Percentiles rank a stretch among this genome's conserved stretches.
Evolutionary conservation across 2,329 filamentous ascomycete species (phyloP).

Genomic region (Diplodia scrobiculata): DNA sequence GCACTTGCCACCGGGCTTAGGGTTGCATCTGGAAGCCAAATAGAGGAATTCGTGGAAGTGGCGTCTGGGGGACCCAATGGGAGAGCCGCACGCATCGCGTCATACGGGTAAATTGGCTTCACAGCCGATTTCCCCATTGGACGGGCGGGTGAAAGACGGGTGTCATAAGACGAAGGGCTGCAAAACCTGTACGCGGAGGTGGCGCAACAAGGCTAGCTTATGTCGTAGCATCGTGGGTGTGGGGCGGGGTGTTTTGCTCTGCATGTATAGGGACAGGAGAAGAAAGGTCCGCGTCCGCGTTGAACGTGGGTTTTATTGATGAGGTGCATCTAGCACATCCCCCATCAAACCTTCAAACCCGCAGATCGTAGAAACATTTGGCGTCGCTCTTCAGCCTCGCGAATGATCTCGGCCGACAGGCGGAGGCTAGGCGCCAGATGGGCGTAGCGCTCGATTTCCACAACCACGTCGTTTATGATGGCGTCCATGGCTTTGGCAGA

Average conservation of each 20-base stretch:
- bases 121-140: conserved; percentile 7
- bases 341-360: conserved; percentile 26
- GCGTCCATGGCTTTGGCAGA: conserved; percentile 62
- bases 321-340: neutral
- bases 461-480: conserved; percentile 75
- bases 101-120: conserved; percentile 21
- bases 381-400: conserved; percentile 71
- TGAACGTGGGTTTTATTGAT: conserved; percentile 16
- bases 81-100: conserved; percentile 18
- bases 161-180: conserved; percentile 16
- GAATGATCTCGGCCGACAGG: conserved; percentile 76
- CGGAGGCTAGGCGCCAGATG: conserved; percentile 74
- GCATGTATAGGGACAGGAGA: conserved; percentile 22
- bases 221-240: conserved; percentile 18
- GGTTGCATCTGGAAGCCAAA: conserved; percentile 22
- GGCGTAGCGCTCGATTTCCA: conserved; percentile 73
- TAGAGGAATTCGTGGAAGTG: conserved; percentile 8
- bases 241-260: conserved; percentile 13
- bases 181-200: conserved; percentile 16
- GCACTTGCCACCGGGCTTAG: conserved; percentile 5
- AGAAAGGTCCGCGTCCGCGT: conserved; percentile 12
- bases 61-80: conserved; percentile 7
- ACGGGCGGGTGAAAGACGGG: neutral
- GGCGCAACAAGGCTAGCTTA: conserved; percentile 22
- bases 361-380: conserved; percentile 58